Evolutionary conservation across 495 filamentous ascomycete species (phyloP), one percentile per base, ranked within the genome.

Genomic region (Ascobolus immersus): DNA sequence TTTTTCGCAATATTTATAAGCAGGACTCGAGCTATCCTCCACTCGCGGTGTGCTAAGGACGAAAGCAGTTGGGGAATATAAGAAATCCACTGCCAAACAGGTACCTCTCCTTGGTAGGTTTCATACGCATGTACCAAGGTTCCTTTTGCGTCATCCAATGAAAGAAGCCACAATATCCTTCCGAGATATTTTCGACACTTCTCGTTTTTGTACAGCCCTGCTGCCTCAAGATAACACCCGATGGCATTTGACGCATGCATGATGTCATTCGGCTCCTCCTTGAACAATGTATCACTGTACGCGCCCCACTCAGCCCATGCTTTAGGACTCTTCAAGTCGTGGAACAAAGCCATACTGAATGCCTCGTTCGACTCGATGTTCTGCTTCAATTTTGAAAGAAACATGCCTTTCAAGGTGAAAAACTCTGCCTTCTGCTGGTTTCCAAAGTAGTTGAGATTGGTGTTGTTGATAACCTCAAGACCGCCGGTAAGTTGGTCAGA

Each of bases 251-350:
- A 76, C 2, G 84, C 89, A 35, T 75, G 62, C 27, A 66, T 67
- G 35, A 82, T 63, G 42, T 92, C 73, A 2, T 61, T 56, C 0
- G 81, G 73, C 38, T 90, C 72, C 33, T 74, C 71, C 54, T 91
- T 94, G 60, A 91, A 99, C 22, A 80, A 71, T 33, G 73, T 68
- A 49, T 99, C 89, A 49, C 86, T 93, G 57, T 91, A 99, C 44
- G 84, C 78, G 28, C 84, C 89, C 89, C 89, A 99, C 54, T 94
- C 89, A 36, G 86, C 84, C 89, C 89, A 99, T 4, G 89, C 89
- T 53, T 99, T 99, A 0, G 86, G 73, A 20, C 91, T 67, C 40
- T 77, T 76, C 43, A 99, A 73, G 43, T 99, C 89, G 40, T 84
- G 91, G 53, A 79, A 92, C 15, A 99, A 56, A 2, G 89, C 89